Evolutionary conservation across 139 green algal genomes (phyloP), one percentile per base, ranked within the genome.

Genomic region (Volvox africanus): DNA sequence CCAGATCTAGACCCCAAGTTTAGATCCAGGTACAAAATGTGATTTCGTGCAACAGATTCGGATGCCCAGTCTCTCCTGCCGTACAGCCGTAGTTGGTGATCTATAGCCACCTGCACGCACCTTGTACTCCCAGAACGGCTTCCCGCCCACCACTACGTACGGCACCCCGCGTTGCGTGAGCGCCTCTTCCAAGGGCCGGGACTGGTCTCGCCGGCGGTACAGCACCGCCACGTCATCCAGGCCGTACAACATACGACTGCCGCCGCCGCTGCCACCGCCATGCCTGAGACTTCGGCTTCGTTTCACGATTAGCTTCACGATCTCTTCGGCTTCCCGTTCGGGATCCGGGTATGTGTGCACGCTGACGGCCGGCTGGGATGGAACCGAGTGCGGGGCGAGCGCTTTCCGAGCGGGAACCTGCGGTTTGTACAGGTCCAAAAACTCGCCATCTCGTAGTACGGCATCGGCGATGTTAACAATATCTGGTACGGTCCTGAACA

Each of bases 81-180:
- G 44, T 55, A 55, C 44, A 55, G 44, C 44, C 5, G 5, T 55
- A 55, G 5, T 14, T 55, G 44, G 44, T 9, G 44, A 9, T 5
- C 44, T 9, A 9, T 55, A 55, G 44, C 44, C 44, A 9, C 44
- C 44, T 55, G 44, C 9, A 55, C 65, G 65, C 12, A 88, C 82
- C 82, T 88, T 88, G 82, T 87, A 81, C 65, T 90, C 73, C 86
- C 86, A 94, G 5, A 92, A 90, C 2, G 91, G 85, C 32, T 61
- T 19, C 14, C 84, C 90, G 18, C 76, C 84, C 24, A 90, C 28
- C 32, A 93, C 83, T 5, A 30, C 36, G 82, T 44, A 93, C 6
- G 83, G 83, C 14, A 93, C 21, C 12, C 83, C 83, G 21, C 19
- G 3, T 14, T 5, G 30, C 19, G 68, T 79, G 16, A 92, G 24